Evolutionary conservation across 139 green algal genomes (phyloP), one percentile per base, ranked within the genome.

Genomic region (Picochlorum sp.): DNA sequence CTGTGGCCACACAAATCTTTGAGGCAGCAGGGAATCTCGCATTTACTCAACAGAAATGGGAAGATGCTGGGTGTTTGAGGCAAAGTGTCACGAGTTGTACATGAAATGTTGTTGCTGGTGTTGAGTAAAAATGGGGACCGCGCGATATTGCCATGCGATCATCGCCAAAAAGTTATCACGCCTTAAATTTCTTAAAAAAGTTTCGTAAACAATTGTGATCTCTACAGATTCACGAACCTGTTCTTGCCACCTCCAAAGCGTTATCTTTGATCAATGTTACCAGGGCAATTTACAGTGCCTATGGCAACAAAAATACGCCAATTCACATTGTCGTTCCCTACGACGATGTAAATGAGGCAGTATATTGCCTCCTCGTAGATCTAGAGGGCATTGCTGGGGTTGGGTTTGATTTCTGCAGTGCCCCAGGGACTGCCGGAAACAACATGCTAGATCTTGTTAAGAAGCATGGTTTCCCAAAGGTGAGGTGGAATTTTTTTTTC

Each of bases 221-320:
- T 59, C 18, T 87, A 18, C 85, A 95, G 81, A 32, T 95, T 16
- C 83, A 92, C 56, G 88, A 95, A 81, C 88, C 88, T 2, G 59
- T 72, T 18, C 76, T 95, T 32, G 65, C 68, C 32, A 74, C 70
- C 16, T 51, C 56, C 22, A 30, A 47, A 2, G 79, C 68, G 1
- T 67, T 52, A 0, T 33, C 9, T 0, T 56, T 82, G 16, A 28
- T 61, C 51, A 65, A 22, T 3, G 74, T 67, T 31, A 81, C 78
- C n/a, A 40, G 75, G 30, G 35, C 44, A 6, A 76, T 67, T 20
- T 94, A 87, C 62, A 32, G 12, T 12, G 20, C 55, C 37, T 68
- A 95, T 52, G 55, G 64, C 2, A 63, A 58, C 12, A 68, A 50
- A 6, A 74, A 76, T 20, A 33, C 85, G 50, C 69, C 68, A 29